A percentile compares a stretch with the other conserved stretches of the same genome.
These are phyloP conservation scores for Sesbania bispinosa DNA, from an alignment of 306 rosid species.

Conservation along the genomic window DNA sequence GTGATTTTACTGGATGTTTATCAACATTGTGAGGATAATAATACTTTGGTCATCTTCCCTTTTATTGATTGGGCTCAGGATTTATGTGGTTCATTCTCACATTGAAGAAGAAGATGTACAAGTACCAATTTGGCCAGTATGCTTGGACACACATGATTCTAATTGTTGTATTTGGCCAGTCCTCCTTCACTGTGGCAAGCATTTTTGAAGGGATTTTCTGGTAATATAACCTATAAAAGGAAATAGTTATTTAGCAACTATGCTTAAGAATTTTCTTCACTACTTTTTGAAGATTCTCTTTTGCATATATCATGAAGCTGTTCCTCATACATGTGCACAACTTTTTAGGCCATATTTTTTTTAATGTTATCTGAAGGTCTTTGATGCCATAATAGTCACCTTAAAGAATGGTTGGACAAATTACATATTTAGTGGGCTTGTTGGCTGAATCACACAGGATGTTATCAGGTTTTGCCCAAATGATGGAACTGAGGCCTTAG, in stretches of 20 bases:
- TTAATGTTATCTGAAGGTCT: slow-evolving; percentile 5
- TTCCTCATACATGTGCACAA: neutral
- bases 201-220: slow-evolving; percentile 98
- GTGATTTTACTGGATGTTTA: slow-evolving; percentile 11
- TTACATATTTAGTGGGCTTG: slow-evolving; percentile 12
- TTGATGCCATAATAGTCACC: neutral
- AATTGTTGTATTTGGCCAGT: slow-evolving; percentile 88
- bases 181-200: slow-evolving; percentile 95
- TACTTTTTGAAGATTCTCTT: slow-evolving; percentile 11
- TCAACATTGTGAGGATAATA: slow-evolving; percentile 10
- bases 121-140: slow-evolving; percentile 99
- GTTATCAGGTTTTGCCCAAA: slow-evolving; percentile 12
- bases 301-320: neutral
- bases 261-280: neutral
- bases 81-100: slow-evolving; percentile 99
- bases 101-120: slow-evolving; percentile 95
- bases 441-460: neutral
- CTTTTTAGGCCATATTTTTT: neutral
- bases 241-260: neutral
- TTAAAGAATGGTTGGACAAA: neutral
- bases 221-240: slow-evolving; percentile 33
- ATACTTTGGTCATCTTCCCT: slow-evolving; percentile 22
- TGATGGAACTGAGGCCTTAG: neutral
- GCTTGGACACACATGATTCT: slow-evolving; percentile 99
- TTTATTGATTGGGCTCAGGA: slow-evolving; percentile 56